Base-by-base conservation (phyloP, 2,329 filamentous ascomycete species). In the Metarhizium humberi region DNA sequence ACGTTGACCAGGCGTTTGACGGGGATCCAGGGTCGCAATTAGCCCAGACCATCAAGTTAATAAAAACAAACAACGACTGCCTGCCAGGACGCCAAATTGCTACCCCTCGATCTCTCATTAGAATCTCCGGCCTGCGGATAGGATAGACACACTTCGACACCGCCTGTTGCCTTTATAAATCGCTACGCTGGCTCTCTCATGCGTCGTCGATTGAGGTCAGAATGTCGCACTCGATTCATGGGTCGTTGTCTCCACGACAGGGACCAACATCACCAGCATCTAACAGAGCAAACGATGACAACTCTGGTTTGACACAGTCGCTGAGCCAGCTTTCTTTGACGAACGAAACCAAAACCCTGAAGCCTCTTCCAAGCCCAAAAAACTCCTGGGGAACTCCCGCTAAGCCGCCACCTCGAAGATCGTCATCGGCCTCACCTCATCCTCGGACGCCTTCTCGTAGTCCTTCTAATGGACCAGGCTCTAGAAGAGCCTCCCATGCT, bases 401-500 rank as follows among this genome's bases (percentile, higher is more conserved):
- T 57, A 68, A 71, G 54, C 71, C 69, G 25, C 63, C 67, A 18
- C 65, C 71, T 54, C 69, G 66, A 54, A 69, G 66, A 56, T 61
- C 67, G 8, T 72, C 73, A 34, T 66, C 66, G n/a, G 71, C 73
- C 5, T 73, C 77, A 7, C 69, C 63, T 56, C 70, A 62, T 55
- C 71, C 63, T 25, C 61, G 64, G 60, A 66, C 62, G 58, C 72
- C 60, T 58, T 75, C 68, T 62, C 75, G 65, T 65, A 78, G 66
- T 71, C 77, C 62, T 53, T 78, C 65, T 58, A 66, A 63, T 56
- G 68, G 71, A 20, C 67, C 72, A 14, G 71, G 73, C 11, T 75
- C 78, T 5, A 71, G 75, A 53, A 71, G 75, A 54, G 73, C 75
- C 10, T 75, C 78, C 10, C 71, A 74, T 54, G 73, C 77, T 4